A percentile compares a stretch with the other conserved stretches of the same genome.
phyloP scores from a whole-genome alignment of 441 rosid genomes.

The Geranium incanum region DNA sequence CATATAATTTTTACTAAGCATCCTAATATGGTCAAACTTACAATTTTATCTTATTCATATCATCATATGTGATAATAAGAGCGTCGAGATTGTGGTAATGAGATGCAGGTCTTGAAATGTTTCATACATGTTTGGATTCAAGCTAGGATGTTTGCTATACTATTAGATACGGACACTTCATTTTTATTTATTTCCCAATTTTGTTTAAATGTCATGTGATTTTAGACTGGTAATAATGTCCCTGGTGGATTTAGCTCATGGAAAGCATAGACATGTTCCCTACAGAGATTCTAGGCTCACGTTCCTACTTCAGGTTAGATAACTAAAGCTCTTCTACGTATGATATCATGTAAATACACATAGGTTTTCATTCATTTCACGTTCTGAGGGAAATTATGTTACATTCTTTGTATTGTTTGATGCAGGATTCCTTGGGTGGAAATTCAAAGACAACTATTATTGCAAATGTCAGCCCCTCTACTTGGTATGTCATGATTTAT shows the following conservation, averaged over 20 bases:
- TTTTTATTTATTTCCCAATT: background rate
- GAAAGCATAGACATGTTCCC: constrained; percentile 79
- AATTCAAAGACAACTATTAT: constrained; percentile 98
- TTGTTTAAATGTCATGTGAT: constrained; percentile 21
- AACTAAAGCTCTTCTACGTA: constrained; percentile 14
- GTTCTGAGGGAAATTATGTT: constrained; percentile 29
- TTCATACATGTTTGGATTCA: constrained; percentile 1
- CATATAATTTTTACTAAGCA: constrained; percentile 1
- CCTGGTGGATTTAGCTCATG: constrained; percentile 85
- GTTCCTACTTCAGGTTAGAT: constrained; percentile 88
- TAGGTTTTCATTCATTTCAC: constrained; percentile 30
- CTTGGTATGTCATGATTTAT: constrained; percentile 45
- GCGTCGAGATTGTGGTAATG: constrained; percentile 9
- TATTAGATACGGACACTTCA: background rate
- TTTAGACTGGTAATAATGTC: constrained; percentile 94
- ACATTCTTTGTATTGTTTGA: constrained; percentile 19
- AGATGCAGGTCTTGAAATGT: background rate
- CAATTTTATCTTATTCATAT: constrained; percentile 10
- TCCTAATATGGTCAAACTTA: background rate
- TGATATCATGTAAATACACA: constrained; percentile 6
- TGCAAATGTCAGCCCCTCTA: constrained; percentile 97
- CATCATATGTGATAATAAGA: constrained; percentile 2
- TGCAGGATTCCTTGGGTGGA: constrained; percentile 97
- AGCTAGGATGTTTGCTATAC: background rate
- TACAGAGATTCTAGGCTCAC: constrained; percentile 97